phyloP scores from a whole-genome alignment of 2,329 filamentous ascomycete genomes.

The Pyrenochaeta sp. region DNA sequence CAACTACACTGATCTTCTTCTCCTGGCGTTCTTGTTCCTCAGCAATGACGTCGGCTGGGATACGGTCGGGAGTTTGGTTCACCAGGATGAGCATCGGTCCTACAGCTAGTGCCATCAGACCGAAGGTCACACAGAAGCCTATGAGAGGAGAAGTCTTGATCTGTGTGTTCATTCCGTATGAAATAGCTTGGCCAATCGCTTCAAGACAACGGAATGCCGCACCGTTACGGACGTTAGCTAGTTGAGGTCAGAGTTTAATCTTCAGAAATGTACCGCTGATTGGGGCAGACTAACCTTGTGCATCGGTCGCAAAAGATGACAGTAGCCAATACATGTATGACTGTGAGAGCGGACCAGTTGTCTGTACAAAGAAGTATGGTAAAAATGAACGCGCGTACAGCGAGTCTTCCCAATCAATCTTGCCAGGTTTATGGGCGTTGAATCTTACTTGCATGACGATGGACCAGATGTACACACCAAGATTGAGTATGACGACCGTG shows the following conservation, averaged over 20 bases:
- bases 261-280: background rate
- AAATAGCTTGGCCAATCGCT: conserved; percentile 37
- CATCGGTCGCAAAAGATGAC: conserved; percentile 39
- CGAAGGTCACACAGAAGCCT: conserved; percentile 43
- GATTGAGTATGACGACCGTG: conserved; percentile 55
- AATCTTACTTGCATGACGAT: conserved; percentile 57
- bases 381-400: conserved; percentile 55
- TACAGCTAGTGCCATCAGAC: conserved; percentile 38
- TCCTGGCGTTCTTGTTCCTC: conserved; percentile 28
- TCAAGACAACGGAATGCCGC: conserved; percentile 38
- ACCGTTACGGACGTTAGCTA: conserved; percentile 33
- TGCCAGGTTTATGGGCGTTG: conserved; percentile 48
- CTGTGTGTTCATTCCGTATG: conserved; percentile 40
- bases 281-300: conserved; percentile 19
- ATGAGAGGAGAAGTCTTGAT: conserved; percentile 36
- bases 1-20: conserved; percentile 21
- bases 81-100: conserved; percentile 43
- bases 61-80: conserved; percentile 41
- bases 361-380: conserved; percentile 59
- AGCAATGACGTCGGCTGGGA: conserved; percentile 39
- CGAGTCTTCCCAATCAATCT: conserved; percentile 57
- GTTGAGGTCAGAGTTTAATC: conserved; percentile 6
- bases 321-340: conserved; percentile 44
- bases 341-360: conserved; percentile 45
- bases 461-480: conserved; percentile 60